phyloP scores from a whole-genome alignment of 139 green algal genomes.

The Limnomonas spitsbergensis region DNA sequence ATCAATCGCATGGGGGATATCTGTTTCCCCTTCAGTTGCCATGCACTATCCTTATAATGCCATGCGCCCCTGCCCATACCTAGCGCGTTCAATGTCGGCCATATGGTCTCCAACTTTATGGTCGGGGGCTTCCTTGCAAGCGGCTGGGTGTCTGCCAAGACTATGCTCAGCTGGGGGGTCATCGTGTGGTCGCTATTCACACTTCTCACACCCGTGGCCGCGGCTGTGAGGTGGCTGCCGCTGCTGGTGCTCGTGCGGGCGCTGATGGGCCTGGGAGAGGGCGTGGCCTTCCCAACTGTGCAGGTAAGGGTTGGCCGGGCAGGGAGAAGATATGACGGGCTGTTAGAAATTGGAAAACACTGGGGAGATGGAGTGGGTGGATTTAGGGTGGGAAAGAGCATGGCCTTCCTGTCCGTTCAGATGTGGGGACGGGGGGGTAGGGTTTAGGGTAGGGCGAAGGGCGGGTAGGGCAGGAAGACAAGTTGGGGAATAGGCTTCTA shows the following conservation, averaged over 20 bases:
- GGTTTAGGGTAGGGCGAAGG: background rate
- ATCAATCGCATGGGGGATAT: background rate
- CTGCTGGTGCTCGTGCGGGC: constrained; percentile 43
- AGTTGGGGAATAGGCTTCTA: too few species aligned
- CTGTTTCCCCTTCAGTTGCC: too few species aligned
- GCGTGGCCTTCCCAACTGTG: constrained; percentile 78
- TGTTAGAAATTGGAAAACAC: background rate
- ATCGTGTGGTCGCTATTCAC: constrained; percentile 77
- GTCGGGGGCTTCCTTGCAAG: background rate
- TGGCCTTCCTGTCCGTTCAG: too few species aligned
- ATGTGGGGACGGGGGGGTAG: background rate
- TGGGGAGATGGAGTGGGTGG: background rate
- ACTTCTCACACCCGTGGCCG: constrained; percentile 63
- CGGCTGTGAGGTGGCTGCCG: constrained; percentile 22
- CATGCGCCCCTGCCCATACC: background rate
- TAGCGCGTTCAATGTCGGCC: constrained; percentile 12
- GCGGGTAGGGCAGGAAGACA: background rate
- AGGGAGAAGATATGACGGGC: too few species aligned
- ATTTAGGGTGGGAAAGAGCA: too few species aligned
- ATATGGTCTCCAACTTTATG: constrained; percentile 9
- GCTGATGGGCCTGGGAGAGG: constrained; percentile 75
- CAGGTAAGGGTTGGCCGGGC: constrained; percentile 27
- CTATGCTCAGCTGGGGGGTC: constrained; percentile 59
- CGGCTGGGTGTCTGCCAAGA: constrained; percentile 42
- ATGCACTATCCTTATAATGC: background rate